These are phyloP conservation scores for Sugiyamaella sp. DNA, from an alignment of 1,139 yeast species.

Conservation along the genomic window DNA sequence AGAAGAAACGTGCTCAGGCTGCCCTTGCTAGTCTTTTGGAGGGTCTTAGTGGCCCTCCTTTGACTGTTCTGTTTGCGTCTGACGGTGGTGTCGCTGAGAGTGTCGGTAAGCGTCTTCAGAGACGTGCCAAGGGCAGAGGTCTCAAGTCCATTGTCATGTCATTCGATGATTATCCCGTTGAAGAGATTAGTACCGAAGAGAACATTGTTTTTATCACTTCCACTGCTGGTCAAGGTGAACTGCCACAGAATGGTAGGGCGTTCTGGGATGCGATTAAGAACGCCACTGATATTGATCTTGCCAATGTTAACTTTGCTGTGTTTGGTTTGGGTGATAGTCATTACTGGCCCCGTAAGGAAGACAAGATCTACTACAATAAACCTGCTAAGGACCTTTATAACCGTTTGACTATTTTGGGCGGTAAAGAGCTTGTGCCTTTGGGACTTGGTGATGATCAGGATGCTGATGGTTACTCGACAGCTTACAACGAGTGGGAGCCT, in stretches of 20 bases:
- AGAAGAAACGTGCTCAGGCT: slow-evolving; percentile 69
- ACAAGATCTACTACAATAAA: slow-evolving; percentile 88
- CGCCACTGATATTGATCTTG: slow-evolving; percentile 67
- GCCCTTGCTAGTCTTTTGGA: slow-evolving; percentile 78
- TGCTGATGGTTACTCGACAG: slow-evolving; percentile 93
- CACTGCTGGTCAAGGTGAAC: slow-evolving; percentile 97
- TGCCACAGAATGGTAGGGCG: slow-evolving; percentile 90
- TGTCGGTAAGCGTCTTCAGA: slow-evolving; percentile 76
- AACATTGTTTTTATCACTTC: slow-evolving; percentile 82
- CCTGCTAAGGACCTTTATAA: slow-evolving; percentile 78
- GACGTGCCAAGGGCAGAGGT: slow-evolving; percentile 87
- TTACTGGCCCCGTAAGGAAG: slow-evolving; percentile 98
- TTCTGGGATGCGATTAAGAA: slow-evolving; percentile 87
- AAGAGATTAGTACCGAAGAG: slow-evolving; percentile 79
- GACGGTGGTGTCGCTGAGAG: slow-evolving; percentile 94
- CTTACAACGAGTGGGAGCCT: slow-evolving; percentile 85
- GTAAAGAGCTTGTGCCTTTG: slow-evolving; percentile 66
- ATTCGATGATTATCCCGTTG: slow-evolving; percentile 83
- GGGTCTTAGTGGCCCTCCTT: slow-evolving; percentile 91
- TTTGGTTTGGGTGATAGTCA: slow-evolving; percentile 93
- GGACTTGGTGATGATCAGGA: slow-evolving; percentile 98
- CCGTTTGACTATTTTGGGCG: slow-evolving; percentile 71
- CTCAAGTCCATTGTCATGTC: slow-evolving; percentile 74
- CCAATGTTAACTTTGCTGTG: slow-evolving; percentile 68
- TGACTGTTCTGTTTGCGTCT: slow-evolving; percentile 87